phyloP scores from a whole-genome alignment of 139 green algal species.

The Dunaliella sp. region DNA sequence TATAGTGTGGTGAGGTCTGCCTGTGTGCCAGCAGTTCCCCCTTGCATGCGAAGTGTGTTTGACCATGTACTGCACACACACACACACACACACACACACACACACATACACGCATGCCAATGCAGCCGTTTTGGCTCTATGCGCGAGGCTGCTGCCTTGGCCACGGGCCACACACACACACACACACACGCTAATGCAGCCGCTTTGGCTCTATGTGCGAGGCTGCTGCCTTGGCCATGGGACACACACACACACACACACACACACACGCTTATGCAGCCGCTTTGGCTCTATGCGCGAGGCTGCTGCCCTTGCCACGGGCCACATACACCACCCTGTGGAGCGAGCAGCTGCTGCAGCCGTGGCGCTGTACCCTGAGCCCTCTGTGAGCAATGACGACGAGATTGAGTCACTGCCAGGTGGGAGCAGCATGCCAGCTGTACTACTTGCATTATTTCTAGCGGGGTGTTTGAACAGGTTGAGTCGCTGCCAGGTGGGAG shows the following conservation, averaged over 20 bases:
- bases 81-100: no score
- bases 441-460: no score
- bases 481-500: no score
- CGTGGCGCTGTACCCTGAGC: background rate
- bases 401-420: no score
- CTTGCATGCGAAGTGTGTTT: no score
- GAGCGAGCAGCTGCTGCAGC: background rate
- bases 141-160: background rate
- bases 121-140: background rate
- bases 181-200: background rate
- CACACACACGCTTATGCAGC: background rate
- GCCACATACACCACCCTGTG: background rate
- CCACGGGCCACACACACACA: background rate
- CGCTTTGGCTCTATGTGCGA: background rate
- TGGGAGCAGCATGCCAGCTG: no score
- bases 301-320: background rate
- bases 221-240: background rate
- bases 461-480: no score
- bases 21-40: no score
- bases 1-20: no score
- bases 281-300: constrained; percentile 16
- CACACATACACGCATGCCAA: no score
- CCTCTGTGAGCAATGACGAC: background rate
- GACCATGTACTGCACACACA: no score
- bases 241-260: background rate